Evolutionary conservation across 1,139 yeast species (phyloP), one percentile per base, ranked within the genome.

Genomic region (Torulaspora pretoriensis): DNA sequence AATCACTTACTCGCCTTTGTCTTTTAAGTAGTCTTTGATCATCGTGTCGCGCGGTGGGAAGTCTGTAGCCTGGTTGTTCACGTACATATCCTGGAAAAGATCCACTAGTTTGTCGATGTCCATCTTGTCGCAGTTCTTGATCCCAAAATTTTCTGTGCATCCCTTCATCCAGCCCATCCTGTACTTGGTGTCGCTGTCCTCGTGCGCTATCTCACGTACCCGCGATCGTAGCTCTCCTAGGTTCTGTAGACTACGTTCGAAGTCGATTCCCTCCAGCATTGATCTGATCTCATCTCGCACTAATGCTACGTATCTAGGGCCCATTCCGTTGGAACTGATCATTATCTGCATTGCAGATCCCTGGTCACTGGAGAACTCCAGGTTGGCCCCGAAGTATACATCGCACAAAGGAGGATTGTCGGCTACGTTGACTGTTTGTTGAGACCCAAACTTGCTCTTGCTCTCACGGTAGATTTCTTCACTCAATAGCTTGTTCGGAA

Each of bases 361-460:
- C 4, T 42, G 25, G 13, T 38, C 35, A 3, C 24, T 30, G 2
- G 58, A 60, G 7, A 60, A 38, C 7, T 47, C 51, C 8, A 57
- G 43, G 39, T 63, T 61, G 17, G 67, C 63, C 8, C 68, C 68
- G 45, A 64, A 64, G 42, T 61, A 62, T 28, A 62, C 58, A 42
- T 63, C 66, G 47, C 68, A 64, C n/a, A 60, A 42, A 3, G 57
- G 54, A 6, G 67, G 67, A 12, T 59, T 57, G 42, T 64, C 68
- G 5, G 68, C 67, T 8, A 64, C 66, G 39, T 64, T 64, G 27
- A 64, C 56, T 43, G 59, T 39, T 36, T 61, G 63, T 25, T 57
- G 59, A 4, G 49, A 43, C 8, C 67, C 67, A 32, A 53, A 58
- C 16, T 41, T 40, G 10, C 38, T 17, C 26, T 56, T 57, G n/a